Conservation (phyloP, 768 basidiomycete species). For the Glaciozyma antarctica region DNA sequence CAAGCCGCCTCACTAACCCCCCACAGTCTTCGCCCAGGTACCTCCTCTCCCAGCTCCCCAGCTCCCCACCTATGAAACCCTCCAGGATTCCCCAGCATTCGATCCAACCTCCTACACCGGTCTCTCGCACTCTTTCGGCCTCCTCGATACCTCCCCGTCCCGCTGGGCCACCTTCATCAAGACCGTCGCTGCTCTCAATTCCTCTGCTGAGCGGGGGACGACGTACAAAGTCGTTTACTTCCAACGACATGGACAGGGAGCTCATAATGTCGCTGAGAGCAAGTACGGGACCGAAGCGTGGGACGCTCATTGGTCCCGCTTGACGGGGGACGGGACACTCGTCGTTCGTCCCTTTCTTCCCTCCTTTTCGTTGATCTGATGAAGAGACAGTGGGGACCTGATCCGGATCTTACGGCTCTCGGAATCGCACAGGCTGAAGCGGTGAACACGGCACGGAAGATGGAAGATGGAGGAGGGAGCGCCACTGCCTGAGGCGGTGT, state of each 20-base stretch:
- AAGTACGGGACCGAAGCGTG: conserved; percentile 31
- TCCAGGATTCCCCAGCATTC: neutral
- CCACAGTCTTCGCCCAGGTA: conserved; percentile 20
- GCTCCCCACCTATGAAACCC: neutral
- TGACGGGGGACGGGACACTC: conserved; percentile 32
- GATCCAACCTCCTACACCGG: neutral
- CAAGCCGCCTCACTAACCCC: neutral
- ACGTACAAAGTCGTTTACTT: conserved; percentile 36
- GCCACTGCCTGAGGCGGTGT: conserved; percentile 32
- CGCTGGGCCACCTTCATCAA: conserved; percentile 28
- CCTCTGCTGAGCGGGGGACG: conserved; percentile 23
- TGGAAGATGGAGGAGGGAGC: conserved; percentile 8
- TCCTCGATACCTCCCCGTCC: conserved; percentile 10
- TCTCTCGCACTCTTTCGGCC: conserved; percentile 16
- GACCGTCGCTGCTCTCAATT: conserved; percentile 24
- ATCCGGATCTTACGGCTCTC: conserved; percentile 31
- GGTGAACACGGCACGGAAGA: conserved; percentile 31
- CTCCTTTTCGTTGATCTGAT: neutral
- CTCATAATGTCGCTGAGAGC: conserved; percentile 30
- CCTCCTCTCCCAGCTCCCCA: neutral
- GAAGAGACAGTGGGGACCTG: conserved; percentile 34
- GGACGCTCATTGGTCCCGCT: conserved; percentile 34
- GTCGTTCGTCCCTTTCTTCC: conserved; percentile 5
- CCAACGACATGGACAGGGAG: conserved; percentile 36
- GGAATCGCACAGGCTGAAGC: conserved; percentile 32